A percentile compares a stretch with the other conserved stretches of the same genome.
These are phyloP conservation scores for Calonectria pseudoturangicola DNA, from an alignment of 2,329 filamentous ascomycete genomes.

Conservation along the genomic window DNA sequence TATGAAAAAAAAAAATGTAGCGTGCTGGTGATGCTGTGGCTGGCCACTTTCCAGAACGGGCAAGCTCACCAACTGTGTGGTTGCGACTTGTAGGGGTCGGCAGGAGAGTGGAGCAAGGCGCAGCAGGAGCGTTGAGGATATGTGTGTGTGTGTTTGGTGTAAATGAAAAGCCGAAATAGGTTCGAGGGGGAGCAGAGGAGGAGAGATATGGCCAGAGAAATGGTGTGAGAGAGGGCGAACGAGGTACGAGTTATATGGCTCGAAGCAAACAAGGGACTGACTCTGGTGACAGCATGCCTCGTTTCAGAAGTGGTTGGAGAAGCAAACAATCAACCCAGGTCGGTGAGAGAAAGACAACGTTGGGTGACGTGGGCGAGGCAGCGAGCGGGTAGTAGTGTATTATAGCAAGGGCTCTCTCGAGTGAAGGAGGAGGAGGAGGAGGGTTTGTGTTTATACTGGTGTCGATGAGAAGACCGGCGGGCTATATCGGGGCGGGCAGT, in stretches of 20 bases:
- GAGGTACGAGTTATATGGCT: constrained; percentile 8
- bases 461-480: constrained; percentile 37
- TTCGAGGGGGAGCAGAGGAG: not conserved
- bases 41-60: constrained; percentile 37
- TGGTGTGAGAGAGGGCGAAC: constrained; percentile 3
- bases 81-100: constrained; percentile 31
- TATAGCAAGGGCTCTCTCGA: constrained; percentile 5
- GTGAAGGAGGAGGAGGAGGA: constrained; percentile 18
- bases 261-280: constrained; percentile 4
- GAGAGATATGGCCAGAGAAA: not conserved
- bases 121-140: constrained; percentile 15
- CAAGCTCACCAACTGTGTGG: constrained; percentile 40
- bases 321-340: constrained; percentile 10
- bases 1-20: not conserved
- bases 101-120: constrained; percentile 28
- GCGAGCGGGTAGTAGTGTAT: constrained; percentile 16
- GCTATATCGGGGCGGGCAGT: constrained; percentile 33
- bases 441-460: constrained; percentile 20
- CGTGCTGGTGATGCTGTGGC: constrained; percentile 31
- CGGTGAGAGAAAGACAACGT: constrained; percentile 2
- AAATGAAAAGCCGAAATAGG: constrained; percentile 3
- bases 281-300: constrained; percentile 27
- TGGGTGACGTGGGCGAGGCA: constrained; percentile 2
- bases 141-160: constrained; percentile 18
- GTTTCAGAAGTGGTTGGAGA: constrained; percentile 19